Base-by-base conservation (phyloP, 192 early-diverging fungal species). In the Backusella circina region DNA sequence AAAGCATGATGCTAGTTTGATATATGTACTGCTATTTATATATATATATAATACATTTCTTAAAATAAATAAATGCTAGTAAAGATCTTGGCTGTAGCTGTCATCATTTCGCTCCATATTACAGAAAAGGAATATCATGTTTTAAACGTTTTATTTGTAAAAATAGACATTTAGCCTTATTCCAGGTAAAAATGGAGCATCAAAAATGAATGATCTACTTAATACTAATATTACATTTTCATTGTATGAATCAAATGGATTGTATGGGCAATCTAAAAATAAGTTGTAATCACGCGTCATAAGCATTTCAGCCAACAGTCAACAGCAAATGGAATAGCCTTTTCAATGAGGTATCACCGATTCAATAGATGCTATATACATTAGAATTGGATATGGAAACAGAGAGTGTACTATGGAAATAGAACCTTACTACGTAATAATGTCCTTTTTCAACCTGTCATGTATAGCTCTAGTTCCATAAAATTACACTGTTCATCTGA, bases 271-370 rank as follows among this genome's bases (percentile, higher is more conserved):
- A 28, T 61, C 54, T 61, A 61, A 61, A 61, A 61, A 61, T 61
- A 61, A 61, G 23, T 61, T 61, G 6, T 61, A n/a, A 61, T 61
- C 54, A 61, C 54, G 54, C 54, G 54, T 61, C 54, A 61, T 61
- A 61, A 61, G 54, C 54, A 61, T 61, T 26, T 61, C 54, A 61
- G 12, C 54, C 26, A 61, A 23, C 23, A 61, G 21, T 9, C 18
- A 21, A 54, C n/a, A 54, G 51, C 9, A 61, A n/a, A 61, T 13
- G 18, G 1, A 28, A 61, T 28, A 12, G 9, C 3, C 7, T 28
- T 61, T 26, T 61, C 54, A 61, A 8, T 47, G 18, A 6, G 18
- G 1, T 47, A 47, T 47, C 16, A 47, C 44, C 44, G 44, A n/a
- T 41, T 12, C 8, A 13, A 2, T 7, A 18, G 18, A 47, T 35